phyloP scores from a whole-genome alignment of 1,284 basidiomycete species.

The Leccinum fallax region DNA sequence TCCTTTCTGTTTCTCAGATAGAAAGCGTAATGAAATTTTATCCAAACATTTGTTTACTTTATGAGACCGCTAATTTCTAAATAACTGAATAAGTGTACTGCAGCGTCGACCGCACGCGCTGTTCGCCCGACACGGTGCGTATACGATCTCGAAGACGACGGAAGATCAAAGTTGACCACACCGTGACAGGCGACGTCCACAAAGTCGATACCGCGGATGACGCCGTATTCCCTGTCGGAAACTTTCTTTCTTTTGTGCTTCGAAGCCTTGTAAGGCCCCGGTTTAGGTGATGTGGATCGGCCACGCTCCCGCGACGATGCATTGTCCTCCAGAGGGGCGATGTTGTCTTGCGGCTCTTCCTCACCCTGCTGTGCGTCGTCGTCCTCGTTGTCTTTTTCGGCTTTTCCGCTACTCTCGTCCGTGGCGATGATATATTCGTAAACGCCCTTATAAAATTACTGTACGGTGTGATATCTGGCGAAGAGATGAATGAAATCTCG shows the following conservation, averaged over 20 bases:
- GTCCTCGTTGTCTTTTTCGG: conserved; percentile 55
- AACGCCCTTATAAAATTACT: conserved; percentile 98
- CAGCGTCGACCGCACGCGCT: conserved; percentile 65
- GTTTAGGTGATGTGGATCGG: conserved; percentile 15
- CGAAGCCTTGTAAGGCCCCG: conserved; percentile 35
- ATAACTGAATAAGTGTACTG: too few relatives aligned
- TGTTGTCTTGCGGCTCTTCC: conserved; percentile 1
- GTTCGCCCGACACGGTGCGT: conserved; percentile 97
- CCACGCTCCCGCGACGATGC: too few relatives aligned
- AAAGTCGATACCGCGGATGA: conserved; percentile 97
- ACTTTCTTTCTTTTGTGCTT: conserved; percentile 45
- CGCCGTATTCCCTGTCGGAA: conserved; percentile 84
- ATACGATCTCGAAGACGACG: conserved; percentile 86
- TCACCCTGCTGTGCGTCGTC: conserved; percentile 39
- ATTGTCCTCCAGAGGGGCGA: conserved; percentile 1
- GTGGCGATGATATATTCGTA: conserved; percentile 99
- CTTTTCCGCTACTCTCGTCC: conserved; percentile 74
- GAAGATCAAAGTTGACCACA: conserved; percentile 99
- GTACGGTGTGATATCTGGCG: conserved; percentile 90
- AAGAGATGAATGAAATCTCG: conserved; percentile 6
- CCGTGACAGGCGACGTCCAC: conserved; percentile 94
- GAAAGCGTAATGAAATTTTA: too few relatives aligned
- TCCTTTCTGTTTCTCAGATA: too few relatives aligned
- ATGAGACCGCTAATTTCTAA: too few relatives aligned
- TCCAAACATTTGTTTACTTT: too few relatives aligned